These are phyloP conservation scores for Aspergillus chevalieri DNA, from an alignment of 2,329 filamentous ascomycete genomes.

Conservation along the genomic window DNA sequence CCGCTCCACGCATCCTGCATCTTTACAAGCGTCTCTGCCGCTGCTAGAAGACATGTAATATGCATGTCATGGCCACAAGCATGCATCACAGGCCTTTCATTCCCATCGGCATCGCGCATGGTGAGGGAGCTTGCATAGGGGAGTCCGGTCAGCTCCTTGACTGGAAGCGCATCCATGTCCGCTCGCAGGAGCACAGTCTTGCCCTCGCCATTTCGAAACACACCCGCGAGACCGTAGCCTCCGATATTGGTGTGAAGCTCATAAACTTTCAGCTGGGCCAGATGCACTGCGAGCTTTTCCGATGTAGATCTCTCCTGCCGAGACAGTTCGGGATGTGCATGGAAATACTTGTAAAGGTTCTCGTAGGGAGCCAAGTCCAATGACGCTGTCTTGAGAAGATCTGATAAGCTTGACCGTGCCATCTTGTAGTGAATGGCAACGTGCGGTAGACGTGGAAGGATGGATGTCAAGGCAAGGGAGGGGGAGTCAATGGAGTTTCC, in stretches of 20 bases:
- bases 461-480: too few species aligned
- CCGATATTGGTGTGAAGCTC: constrained; percentile 42
- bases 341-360: constrained; percentile 53
- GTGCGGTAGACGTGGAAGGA: too few species aligned
- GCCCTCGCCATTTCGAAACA: constrained; percentile 39
- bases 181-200: constrained; percentile 44
- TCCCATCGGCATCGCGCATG: constrained; percentile 44
- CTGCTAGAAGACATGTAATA: constrained; percentile 51
- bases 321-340: constrained; percentile 55
- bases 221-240: constrained; percentile 39
- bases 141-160: constrained; percentile 44
- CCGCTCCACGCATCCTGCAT: constrained; percentile 51
- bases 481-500: too few species aligned
- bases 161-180: constrained; percentile 47
- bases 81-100: constrained; percentile 54
- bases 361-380: constrained; percentile 44
- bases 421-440: constrained; percentile 16
- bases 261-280: constrained; percentile 28
- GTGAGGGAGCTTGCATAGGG: constrained; percentile 43
- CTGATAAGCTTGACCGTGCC: constrained; percentile 15
- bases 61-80: constrained; percentile 59
- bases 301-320: constrained; percentile 52
- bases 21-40: constrained; percentile 45
- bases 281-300: constrained; percentile 38
- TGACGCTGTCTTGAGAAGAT: constrained; percentile 10